phyloP scores from a whole-genome alignment of 306 rosid species.

The Arachis hypogaea region DNA sequence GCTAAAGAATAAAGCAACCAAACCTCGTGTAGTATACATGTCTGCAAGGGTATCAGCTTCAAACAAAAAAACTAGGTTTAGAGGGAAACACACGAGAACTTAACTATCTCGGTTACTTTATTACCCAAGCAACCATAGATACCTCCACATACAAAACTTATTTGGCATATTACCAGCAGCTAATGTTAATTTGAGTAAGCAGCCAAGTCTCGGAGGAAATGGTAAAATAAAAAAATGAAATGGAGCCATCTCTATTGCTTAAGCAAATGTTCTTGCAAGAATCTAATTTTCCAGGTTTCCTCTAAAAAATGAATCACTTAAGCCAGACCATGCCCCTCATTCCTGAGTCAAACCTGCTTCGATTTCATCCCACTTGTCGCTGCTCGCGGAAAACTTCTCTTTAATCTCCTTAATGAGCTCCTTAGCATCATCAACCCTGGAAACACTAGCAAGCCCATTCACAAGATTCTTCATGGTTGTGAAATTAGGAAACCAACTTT shows the following conservation, averaged over 20 bases:
- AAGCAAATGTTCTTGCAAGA: slow-evolving; percentile 12
- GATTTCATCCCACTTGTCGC: slow-evolving; percentile 66
- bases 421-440: slow-evolving; percentile 63
- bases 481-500: slow-evolving; percentile 74
- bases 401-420: slow-evolving; percentile 63
- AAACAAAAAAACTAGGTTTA: neutral
- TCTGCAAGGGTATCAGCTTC: slow-evolving; percentile 12
- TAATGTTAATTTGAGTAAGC: slow-evolving; percentile 14
- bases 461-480: slow-evolving; percentile 68
- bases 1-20: slow-evolving; percentile 12
- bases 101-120: slow-evolving; percentile 30
- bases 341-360: slow-evolving; percentile 70
- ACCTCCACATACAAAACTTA: slow-evolving; percentile 12
- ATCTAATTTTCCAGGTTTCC: slow-evolving; percentile 9
- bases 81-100: slow-evolving; percentile 5
- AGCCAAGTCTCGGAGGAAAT: slow-evolving; percentile 3
- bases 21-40: slow-evolving; percentile 20
- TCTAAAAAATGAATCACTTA: slow-evolving; percentile 11
- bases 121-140: slow-evolving; percentile 24
- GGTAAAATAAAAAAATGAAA: slow-evolving; percentile 24
- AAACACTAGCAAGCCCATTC: slow-evolving; percentile 63
- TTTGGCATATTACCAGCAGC: slow-evolving; percentile 13
- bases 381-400: slow-evolving; percentile 59
- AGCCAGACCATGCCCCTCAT: slow-evolving; percentile 22
- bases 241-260: slow-evolving; percentile 2